These are phyloP conservation scores for Chernovozyma aurita DNA, from an alignment of 1,139 yeast species.

Conservation along the genomic window DNA sequence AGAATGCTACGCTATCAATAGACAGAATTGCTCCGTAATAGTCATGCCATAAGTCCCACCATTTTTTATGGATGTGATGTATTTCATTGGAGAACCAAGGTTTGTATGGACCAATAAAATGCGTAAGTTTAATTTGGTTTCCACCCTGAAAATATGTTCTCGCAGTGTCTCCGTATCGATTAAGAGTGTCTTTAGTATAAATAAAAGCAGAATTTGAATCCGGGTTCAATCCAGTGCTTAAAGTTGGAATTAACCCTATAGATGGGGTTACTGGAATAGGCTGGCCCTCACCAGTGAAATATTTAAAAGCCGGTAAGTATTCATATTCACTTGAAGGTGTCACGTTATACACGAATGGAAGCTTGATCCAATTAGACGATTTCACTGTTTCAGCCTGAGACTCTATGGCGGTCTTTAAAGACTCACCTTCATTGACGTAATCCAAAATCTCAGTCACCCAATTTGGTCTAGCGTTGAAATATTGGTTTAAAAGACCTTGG, in stretches of 20 bases:
- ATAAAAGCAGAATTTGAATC: conserved; percentile 2
- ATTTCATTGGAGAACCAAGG: conserved; percentile 60
- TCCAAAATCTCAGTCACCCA: conserved; percentile 28
- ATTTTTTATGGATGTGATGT: conserved; percentile 20
- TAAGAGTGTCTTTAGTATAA: conserved; percentile 15
- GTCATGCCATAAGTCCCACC: conserved; percentile 45
- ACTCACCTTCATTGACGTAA: background rate
- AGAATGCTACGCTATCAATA: conserved; percentile 7
- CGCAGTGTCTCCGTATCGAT: conserved; percentile 24
- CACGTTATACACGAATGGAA: conserved; percentile 83
- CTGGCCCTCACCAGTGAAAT: conserved; percentile 33
- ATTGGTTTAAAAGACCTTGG: conserved; percentile 86
- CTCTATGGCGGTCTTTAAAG: conserved; percentile 3
- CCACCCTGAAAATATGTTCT: conserved; percentile 16
- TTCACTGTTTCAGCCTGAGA: conserved; percentile 3
- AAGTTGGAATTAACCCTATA: background rate
- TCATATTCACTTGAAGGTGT: conserved; percentile 82
- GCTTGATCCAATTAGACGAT: conserved; percentile 52
- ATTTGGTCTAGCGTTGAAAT: conserved; percentile 51
- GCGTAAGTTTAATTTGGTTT: conserved; percentile 54
- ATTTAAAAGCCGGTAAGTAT: conserved; percentile 72
- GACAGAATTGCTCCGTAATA: conserved; percentile 20
- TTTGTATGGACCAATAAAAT: conserved; percentile 75
- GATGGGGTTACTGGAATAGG: background rate
- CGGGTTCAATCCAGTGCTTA: background rate